These are phyloP conservation scores for Sinapis alba DNA, from an alignment of 441 rosid genomes.

Conservation along the genomic window DNA sequence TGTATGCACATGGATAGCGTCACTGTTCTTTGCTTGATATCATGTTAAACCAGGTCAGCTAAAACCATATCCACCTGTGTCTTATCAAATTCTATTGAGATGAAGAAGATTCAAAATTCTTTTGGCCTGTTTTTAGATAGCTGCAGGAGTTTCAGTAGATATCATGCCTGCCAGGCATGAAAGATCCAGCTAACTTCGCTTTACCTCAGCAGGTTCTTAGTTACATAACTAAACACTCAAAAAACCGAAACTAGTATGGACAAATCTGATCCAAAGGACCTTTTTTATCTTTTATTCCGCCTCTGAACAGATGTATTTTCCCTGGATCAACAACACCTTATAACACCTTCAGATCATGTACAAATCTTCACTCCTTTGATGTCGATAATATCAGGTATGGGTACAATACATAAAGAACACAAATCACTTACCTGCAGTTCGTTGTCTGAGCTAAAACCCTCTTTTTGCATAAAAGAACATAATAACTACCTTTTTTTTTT, in stretches of 20 bases:
- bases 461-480: background rate
- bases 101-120: too few relatives aligned
- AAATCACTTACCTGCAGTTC: background rate
- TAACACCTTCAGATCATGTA: background rate
- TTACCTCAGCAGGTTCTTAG: background rate
- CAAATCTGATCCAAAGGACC: background rate
- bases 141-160: background rate
- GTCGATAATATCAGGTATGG: background rate
- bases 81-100: too few relatives aligned
- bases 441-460: background rate
- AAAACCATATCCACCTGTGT: too few relatives aligned
- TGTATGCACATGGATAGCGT: too few relatives aligned
- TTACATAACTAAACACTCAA: background rate
- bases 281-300: background rate
- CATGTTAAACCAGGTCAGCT: too few relatives aligned
- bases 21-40: too few relatives aligned
- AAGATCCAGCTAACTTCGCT: background rate
- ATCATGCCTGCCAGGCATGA: background rate
- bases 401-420: background rate
- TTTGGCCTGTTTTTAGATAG: background rate
- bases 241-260: background rate
- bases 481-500: too few relatives aligned
- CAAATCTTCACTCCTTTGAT: background rate
- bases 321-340: background rate
- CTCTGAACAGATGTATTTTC: background rate